Evolutionary conservation across 129 eudicot species (phyloP).

Genomic region (Oenanthe sinensis): DNA sequence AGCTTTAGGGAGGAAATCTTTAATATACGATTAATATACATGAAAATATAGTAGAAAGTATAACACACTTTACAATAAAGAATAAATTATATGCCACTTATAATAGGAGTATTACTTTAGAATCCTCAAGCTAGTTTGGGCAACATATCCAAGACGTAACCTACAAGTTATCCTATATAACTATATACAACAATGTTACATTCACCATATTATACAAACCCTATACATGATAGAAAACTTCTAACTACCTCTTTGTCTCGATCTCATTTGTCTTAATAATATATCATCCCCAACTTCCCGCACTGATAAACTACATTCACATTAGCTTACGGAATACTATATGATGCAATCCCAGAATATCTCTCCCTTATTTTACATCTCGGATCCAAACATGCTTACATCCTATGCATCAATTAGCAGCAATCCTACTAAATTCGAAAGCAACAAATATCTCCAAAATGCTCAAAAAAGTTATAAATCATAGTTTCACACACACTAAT

Average conservation of each 20-base stretch:
- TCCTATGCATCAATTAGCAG: no score
- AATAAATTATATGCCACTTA: slow-evolving; percentile 9
- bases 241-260: neutral
- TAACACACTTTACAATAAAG: neutral
- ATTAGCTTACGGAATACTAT: neutral
- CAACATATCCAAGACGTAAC: slow-evolving; percentile 9
- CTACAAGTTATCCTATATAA: slow-evolving; percentile 12
- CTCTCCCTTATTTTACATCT: no score
- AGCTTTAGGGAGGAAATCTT: neutral
- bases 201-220: slow-evolving; percentile 2
- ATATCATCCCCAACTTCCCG: neutral
- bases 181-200: neutral
- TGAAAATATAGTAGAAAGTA: neutral
- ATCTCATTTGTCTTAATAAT: neutral
- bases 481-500: neutral
- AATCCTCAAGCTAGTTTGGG: slow-evolving; percentile 14
- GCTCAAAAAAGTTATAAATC: neutral
- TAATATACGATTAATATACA: neutral
- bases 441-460: no score
- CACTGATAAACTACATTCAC: neutral
- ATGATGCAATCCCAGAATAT: neutral
- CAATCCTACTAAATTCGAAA: neutral
- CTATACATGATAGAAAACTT: slow-evolving; percentile 1
- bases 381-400: no score
- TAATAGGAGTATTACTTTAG: slow-evolving; percentile 18